A percentile compares a stretch with the other conserved stretches of the same genome.
Conservation (phyloP, 106 monocot species). For the Acorus gramineus region DNA sequence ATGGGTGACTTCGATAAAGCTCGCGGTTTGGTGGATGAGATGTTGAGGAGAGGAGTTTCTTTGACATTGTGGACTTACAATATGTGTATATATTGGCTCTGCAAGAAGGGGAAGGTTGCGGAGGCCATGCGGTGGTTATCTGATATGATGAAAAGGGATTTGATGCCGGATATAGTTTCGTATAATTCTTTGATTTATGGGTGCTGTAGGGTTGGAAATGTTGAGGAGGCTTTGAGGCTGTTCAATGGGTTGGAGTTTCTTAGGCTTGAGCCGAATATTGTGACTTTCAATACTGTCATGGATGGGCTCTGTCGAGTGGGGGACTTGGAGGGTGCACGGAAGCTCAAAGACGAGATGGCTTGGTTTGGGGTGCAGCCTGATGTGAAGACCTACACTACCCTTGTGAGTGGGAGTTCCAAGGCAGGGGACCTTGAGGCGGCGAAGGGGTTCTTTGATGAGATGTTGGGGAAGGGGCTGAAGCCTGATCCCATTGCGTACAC, state of each 20-base stretch:
- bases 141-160: slow-evolving; percentile 45
- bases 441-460: slow-evolving; percentile 64
- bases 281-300: slow-evolving; percentile 70
- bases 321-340: slow-evolving; percentile 37
- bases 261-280: slow-evolving; percentile 29
- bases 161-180: slow-evolving; percentile 46
- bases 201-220: slow-evolving; percentile 49
- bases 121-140: slow-evolving; percentile 53
- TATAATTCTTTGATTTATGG: slow-evolving; percentile 87
- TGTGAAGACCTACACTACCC: slow-evolving; percentile 72
- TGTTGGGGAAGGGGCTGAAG: slow-evolving; percentile 54
- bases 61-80: slow-evolving; percentile 62
- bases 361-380: slow-evolving; percentile 42
- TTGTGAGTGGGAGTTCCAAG: slow-evolving; percentile 65
- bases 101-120: slow-evolving; percentile 36
- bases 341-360: slow-evolving; percentile 64
- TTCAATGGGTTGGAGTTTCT: slow-evolving; percentile 37
- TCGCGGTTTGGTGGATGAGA: slow-evolving; percentile 42
- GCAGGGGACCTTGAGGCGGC: slow-evolving; percentile 46
- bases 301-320: slow-evolving; percentile 68
- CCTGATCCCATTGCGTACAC: slow-evolving; percentile 77
- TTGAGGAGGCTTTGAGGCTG: slow-evolving; percentile 41
- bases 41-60: slow-evolving; percentile 34
- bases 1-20: slow-evolving; percentile 41
- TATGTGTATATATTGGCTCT: slow-evolving; percentile 60